Evolutionary conservation across 148 eudicot species (phyloP).

Genomic region (Linanthus parryae): DNA sequence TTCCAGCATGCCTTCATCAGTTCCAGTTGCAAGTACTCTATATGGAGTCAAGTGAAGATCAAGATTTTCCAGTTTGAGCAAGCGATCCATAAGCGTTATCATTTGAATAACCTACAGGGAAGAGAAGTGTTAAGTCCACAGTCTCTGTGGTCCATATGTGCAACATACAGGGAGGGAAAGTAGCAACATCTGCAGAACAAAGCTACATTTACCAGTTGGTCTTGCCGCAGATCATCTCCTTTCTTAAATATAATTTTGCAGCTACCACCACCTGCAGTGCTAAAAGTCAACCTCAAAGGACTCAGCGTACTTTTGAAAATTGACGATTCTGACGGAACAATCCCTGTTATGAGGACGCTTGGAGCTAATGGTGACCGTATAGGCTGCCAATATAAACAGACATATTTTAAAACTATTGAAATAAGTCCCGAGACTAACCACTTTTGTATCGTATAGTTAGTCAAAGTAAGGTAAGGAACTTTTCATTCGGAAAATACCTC

Average conservation of each 20-base stretch:
- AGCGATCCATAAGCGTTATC: conserved; percentile 95
- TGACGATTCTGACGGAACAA: conserved; percentile 83
- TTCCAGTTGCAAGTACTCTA: conserved; percentile 91
- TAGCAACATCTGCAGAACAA: not conserved
- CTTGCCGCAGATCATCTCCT: conserved; percentile 98
- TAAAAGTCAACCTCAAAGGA: conserved; percentile 85
- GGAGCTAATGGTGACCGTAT: conserved; percentile 91
- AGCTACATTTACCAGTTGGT: conserved; percentile 64
- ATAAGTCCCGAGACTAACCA: too few relatives aligned
- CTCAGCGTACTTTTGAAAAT: conserved; percentile 85
- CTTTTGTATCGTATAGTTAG: not conserved
- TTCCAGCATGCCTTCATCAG: conserved; percentile 98
- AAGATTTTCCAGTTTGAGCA: conserved; percentile 94
- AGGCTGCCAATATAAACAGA: conserved; percentile 41
- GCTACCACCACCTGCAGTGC: conserved; percentile 70
- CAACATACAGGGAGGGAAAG: not conserved
- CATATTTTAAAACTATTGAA: not conserved
- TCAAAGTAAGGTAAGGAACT: not conserved
- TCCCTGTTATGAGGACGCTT: conserved; percentile 77
- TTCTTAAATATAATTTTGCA: conserved; percentile 93
- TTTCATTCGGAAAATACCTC: conserved; percentile 48
- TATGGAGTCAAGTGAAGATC: conserved; percentile 97
- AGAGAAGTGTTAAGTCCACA: too few relatives aligned
- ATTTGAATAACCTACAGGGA: conserved; percentile 80
- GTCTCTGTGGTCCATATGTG: too few relatives aligned